Evolutionary conservation across 2,329 filamentous ascomycete genomes (phyloP).

Genomic region (Helotiales sp.): DNA sequence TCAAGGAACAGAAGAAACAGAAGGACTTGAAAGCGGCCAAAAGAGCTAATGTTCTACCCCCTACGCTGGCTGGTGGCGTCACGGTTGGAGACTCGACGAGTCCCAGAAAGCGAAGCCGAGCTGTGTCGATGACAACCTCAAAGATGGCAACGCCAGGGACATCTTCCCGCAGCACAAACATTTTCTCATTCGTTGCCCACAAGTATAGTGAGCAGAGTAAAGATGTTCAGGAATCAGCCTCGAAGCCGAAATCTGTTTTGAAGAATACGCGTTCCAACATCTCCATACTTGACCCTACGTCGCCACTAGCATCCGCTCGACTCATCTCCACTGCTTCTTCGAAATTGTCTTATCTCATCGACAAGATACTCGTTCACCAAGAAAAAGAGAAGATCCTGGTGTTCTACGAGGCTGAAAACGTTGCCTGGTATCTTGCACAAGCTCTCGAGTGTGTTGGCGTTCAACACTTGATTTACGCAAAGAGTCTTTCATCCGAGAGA

Average conservation of each 20-base stretch:
- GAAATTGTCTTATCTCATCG: slow-evolving; percentile 84
- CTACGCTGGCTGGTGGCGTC: slow-evolving; percentile 26
- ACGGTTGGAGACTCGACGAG: slow-evolving; percentile 19
- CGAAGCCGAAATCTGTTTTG: slow-evolving; percentile 24
- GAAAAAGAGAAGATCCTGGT: slow-evolving; percentile 81
- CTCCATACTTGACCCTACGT: slow-evolving; percentile 16
- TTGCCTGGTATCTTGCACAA: slow-evolving; percentile 82
- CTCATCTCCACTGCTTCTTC: slow-evolving; percentile 78
- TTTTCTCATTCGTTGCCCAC: not conserved
- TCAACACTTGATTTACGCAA: slow-evolving; percentile 67
- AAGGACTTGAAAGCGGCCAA: slow-evolving; percentile 11
- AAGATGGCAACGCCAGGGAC: not conserved
- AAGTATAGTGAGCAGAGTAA: not conserved
- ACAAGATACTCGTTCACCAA: slow-evolving; percentile 68
- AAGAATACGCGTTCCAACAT: slow-evolving; percentile 25
- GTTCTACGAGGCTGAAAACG: slow-evolving; percentile 88
- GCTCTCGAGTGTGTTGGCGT: slow-evolving; percentile 73
- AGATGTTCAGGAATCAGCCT: not conserved
- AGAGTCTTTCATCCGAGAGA: slow-evolving; percentile 57
- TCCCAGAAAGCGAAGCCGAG: slow-evolving; percentile 18
- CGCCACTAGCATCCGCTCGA: slow-evolving; percentile 38
- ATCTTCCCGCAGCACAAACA: not conserved
- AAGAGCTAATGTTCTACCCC: slow-evolving; percentile 8
- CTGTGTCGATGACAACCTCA: not conserved
- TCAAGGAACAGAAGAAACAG: not conserved